Evolutionary conservation across 306 rosid species (phyloP).

Genomic region (Argentina anserina): DNA sequence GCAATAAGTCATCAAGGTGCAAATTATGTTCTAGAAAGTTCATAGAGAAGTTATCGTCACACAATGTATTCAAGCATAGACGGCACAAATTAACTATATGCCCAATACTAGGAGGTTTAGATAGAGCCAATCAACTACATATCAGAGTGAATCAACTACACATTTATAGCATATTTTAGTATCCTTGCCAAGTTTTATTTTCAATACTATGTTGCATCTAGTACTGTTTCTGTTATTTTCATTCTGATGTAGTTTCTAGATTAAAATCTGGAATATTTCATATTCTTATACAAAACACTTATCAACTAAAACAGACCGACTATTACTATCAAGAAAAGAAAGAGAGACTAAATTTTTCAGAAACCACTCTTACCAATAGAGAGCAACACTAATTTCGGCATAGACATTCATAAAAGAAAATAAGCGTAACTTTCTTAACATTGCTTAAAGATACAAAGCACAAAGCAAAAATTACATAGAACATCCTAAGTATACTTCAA

Average conservation of each 20-base stretch:
- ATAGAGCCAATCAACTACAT: not conserved
- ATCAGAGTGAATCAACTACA: not conserved
- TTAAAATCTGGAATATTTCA: no score
- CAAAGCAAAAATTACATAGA: not conserved
- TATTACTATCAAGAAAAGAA: no score
- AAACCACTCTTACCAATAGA: not conserved
- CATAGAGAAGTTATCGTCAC: not conserved
- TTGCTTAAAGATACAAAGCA: not conserved
- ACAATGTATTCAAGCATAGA: not conserved
- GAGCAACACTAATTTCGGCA: not conserved
- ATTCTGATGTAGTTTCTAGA: no score
- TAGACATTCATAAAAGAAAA: not conserved
- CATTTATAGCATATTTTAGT: not conserved
- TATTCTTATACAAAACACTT: no score
- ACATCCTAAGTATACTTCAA: not conserved
- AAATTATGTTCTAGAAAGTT: not conserved
- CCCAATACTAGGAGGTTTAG: not conserved
- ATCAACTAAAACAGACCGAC: no score
- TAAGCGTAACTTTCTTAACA: no score
- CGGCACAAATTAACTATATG: not conserved
- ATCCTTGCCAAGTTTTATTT: no score
- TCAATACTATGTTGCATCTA: no score
- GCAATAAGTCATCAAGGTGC: not conserved
- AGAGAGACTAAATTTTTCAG: no score
- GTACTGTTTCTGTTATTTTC: no score